Conservation (phyloP, 2,329 filamentous ascomycete genomes). For the Fusarium sp. region DNA sequence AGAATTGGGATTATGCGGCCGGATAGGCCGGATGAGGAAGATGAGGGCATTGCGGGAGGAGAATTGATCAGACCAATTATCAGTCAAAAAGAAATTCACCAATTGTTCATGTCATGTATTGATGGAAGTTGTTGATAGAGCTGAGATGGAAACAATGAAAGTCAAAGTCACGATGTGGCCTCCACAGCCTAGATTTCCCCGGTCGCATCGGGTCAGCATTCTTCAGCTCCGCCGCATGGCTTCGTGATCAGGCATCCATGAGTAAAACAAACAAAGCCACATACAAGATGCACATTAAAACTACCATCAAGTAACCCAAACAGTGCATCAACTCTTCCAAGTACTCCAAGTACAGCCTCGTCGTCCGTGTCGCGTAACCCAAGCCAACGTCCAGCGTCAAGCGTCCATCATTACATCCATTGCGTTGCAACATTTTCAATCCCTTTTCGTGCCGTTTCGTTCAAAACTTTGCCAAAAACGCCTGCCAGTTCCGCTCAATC, state of each 20-base stretch:
- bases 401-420: not conserved
- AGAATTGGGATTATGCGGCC: constrained; percentile 24
- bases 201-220: constrained; percentile 6
- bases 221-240: not conserved
- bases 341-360: constrained; percentile 4
- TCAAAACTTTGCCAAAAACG: not conserved
- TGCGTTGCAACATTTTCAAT: not conserved
- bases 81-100: not conserved
- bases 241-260: not conserved
- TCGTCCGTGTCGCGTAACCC: constrained; percentile 7
- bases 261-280: not conserved
- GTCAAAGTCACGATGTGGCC: not conserved
- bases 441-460: not conserved
- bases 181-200: not conserved
- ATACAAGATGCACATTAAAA: not conserved
- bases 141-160: not conserved
- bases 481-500: not conserved
- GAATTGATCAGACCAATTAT: no score
- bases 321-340: not conserved
- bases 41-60: not conserved
- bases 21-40: constrained; percentile 12
- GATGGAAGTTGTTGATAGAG: not conserved
- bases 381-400: constrained; percentile 9
- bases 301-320: not conserved
- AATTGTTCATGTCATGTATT: not conserved